Base-by-base conservation (phyloP, 2,329 filamentous ascomycete genomes). In the Trichoderma atrobrunneum region DNA sequence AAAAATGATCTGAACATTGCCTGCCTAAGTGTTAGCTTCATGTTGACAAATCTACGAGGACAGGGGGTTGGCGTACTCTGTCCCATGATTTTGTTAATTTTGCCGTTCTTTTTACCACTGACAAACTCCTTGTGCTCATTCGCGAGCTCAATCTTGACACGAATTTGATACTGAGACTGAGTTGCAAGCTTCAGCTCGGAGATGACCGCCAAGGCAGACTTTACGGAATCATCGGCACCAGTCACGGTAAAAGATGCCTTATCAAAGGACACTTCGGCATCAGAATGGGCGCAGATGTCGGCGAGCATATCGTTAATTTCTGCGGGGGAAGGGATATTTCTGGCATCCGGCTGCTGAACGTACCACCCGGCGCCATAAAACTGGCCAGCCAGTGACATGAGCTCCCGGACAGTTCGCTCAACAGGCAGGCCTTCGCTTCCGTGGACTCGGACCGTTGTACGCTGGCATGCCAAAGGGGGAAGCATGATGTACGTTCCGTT, bases 51-150 rank as follows among this genome's bases (percentile, higher is more conserved):
- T 34, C 11, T 34, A 34, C 32, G 12, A 39, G 18, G 10, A 3
- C 16, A 39, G 7, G 8, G 48, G 8, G 11, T 21, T 6, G n/a
- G 73, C 77, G 54, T 75, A 77, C 95, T 98, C 82, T 98, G 95
- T 28, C 95, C 96, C 96, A 99, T 99, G 79, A 99, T 99, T 87
- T 99, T 99, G 87, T 99, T 99, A 83, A 99, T 99, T 85, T 99
- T 99, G 82, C 96, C 96, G 78, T 99, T 99, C 87, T 99, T 99
- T 87, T 99, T 99, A 77, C 96, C 96, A 77, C 95, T 98, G 72
- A 99, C 96, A 80, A 99, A 99, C 80, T 99, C 96, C 83, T 99
- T 99, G 86, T 99, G 96, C 84, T 99, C 96, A 79, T 98, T 98
- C 78, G 96, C 96, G 71, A 99, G 91, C 85, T 99, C 96, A 74